phyloP scores from a whole-genome alignment of 1,139 yeast species.

The Kazachstania sp. region DNA sequence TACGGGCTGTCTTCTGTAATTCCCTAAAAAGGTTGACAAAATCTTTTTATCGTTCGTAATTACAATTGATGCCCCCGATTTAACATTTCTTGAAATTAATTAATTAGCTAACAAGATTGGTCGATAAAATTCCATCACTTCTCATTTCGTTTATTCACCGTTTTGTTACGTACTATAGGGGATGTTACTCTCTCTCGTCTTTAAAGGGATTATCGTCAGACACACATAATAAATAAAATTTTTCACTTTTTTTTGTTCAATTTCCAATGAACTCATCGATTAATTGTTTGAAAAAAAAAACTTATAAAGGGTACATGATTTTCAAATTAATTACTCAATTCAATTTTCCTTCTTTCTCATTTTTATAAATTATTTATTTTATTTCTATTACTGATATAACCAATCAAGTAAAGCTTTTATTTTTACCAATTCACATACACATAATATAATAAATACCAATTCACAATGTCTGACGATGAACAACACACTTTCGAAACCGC shows the following conservation, averaged over 20 bases:
- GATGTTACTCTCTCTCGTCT: no score
- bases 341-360: not conserved
- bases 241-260: not conserved
- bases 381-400: no score
- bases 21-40: no score
- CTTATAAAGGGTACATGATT: conserved; percentile 4
- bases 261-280: not conserved
- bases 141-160: no score
- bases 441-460: conserved; percentile 4
- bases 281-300: not conserved
- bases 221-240: not conserved
- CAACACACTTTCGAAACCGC: conserved; percentile 94
- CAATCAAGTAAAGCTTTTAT: not conserved
- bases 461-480: conserved; percentile 59
- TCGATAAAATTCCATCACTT: no score
- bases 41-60: no score
- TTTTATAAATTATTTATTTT: not conserved
- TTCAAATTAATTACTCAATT: not conserved
- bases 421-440: not conserved
- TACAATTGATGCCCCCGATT: no score
- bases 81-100: no score
- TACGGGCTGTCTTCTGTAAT: no score
- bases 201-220: no score
- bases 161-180: no score
- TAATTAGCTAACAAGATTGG: no score